Base-by-base conservation (phyloP, 768 basidiomycete genomes). In the Boletus reticulatus region DNA sequence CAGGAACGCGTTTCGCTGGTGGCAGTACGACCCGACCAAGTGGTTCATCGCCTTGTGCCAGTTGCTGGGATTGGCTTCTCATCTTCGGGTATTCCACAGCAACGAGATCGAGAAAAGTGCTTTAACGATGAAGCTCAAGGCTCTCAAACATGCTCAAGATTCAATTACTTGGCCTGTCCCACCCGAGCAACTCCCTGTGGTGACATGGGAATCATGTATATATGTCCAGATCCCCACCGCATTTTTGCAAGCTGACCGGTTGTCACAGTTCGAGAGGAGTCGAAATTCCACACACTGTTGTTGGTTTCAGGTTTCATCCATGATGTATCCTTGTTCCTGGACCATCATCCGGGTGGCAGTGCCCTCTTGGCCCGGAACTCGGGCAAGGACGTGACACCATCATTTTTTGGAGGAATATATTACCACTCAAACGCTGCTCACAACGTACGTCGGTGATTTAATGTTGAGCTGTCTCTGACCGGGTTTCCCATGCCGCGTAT, bases 291-390 rank as follows among this genome's bases (percentile, higher is more conserved):
- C 29, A 77, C 82, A 4, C 72, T 97, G 52, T 74, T 95, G 41
- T 79, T 92, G 48, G 76, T 95, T 37, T 83, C 87, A 19, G 94
- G 94, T 13, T 94, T 91, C 75, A 88, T 97, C 59, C 92, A 94
- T 68, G 93, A 96, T 59, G 82, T 85, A 20, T 80, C 88, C 4
- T 69, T 78, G 12, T 94, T 94, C 68, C 58, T 85, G 34, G 84
- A 87, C 52, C 78, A 84, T 50, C 90, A 93, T 73, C 94, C 94
- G 0, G 94, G 94, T 22, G 94, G 94, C 16, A 75, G 75, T 38
- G 65, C 74, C 38, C 64, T 89, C 49, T 72, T 97, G 62, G 70
- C 74, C 50, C 73, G 72, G 27, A 83, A 77, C 57, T 78, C 85
- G 14, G 93, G 92, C n/a, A 87, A 84, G 64, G 92, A 95, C 59